A percentile compares a stretch with the other conserved stretches of the same genome.
Conservation (phyloP, 352 stramenopile species). For the Elongisporangium anandrum region DNA sequence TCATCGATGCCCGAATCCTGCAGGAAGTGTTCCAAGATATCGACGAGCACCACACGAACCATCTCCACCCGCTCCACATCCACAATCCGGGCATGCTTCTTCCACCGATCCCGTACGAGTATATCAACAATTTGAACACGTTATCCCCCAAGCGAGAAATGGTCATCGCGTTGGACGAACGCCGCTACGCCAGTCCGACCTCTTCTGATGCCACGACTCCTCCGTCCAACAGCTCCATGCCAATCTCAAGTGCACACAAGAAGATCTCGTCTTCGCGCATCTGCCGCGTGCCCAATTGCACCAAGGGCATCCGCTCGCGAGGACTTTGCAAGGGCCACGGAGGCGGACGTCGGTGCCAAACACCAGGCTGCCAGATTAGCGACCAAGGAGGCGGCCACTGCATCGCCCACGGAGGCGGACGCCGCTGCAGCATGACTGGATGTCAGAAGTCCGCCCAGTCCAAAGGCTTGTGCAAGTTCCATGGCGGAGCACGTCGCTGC, state of each 20-base stretch:
- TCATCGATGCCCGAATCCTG: constrained; percentile 13
- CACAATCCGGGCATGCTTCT: background rate
- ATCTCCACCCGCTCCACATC: background rate
- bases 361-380: constrained; percentile 74
- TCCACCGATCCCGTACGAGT: background rate
- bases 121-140: background rate
- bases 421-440: constrained; percentile 51
- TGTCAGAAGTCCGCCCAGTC: constrained; percentile 83
- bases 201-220: constrained; percentile 5
- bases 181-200: constrained; percentile 2
- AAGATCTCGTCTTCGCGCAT: constrained; percentile 64
- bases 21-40: constrained; percentile 12
- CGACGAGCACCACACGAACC: constrained; percentile 1
- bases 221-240: constrained; percentile 20
- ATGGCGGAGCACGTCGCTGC: constrained; percentile 75
- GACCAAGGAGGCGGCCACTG: constrained; percentile 85
- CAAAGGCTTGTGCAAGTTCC: constrained; percentile 78
- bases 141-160: constrained; percentile 1
- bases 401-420: constrained; percentile 69
- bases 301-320: constrained; percentile 77
- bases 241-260: constrained; percentile 33
- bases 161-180: background rate
- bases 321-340: constrained; percentile 85
- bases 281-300: constrained; percentile 70
- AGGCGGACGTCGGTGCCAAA: constrained; percentile 71